Conservation (phyloP, 164 flowering plant genomes). For the Kalanchoe fedtschenkoi region DNA sequence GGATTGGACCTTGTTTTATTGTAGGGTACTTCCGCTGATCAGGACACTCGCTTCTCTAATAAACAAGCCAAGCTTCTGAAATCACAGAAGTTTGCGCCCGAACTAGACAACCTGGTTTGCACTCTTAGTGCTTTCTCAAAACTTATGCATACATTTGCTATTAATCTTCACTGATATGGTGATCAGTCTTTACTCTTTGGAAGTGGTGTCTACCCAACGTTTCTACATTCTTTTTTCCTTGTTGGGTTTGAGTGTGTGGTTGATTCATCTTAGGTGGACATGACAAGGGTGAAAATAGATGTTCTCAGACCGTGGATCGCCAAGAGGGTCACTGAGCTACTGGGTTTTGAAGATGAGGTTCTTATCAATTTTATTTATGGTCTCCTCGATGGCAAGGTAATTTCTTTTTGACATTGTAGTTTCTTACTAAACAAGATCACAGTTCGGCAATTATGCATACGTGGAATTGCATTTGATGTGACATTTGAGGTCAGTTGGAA, state of each 20-base stretch:
- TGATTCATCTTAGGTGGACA: constrained; percentile 52
- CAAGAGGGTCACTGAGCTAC: constrained; percentile 74
- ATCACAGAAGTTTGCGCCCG: constrained; percentile 88
- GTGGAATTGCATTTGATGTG: too few species aligned
- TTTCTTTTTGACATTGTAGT: neutral
- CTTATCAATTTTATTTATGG: constrained; percentile 82
- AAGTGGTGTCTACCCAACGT: too few species aligned
- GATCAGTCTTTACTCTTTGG: too few species aligned
- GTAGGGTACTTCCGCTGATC: constrained; percentile 98
- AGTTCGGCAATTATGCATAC: neutral
- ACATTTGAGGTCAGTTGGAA: neutral
- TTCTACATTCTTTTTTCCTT: too few species aligned
- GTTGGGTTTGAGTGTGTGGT: neutral
- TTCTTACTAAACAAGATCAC: neutral
- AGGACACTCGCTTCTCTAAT: constrained; percentile 96
- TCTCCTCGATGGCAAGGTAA: constrained; percentile 80
- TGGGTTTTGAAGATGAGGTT: constrained; percentile 95
- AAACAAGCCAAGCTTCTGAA: constrained; percentile 93
- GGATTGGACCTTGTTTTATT: neutral
- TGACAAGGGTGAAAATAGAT: constrained; percentile 82
- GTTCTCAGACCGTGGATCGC: constrained; percentile 91
- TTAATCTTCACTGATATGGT: too few species aligned
- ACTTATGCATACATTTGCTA: too few species aligned
- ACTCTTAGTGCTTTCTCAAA: too few species aligned
- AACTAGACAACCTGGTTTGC: constrained; percentile 80